Evolutionary conservation across 2,329 filamentous ascomycete species (phyloP).

Genomic region (Diaporthe humulicola): DNA sequence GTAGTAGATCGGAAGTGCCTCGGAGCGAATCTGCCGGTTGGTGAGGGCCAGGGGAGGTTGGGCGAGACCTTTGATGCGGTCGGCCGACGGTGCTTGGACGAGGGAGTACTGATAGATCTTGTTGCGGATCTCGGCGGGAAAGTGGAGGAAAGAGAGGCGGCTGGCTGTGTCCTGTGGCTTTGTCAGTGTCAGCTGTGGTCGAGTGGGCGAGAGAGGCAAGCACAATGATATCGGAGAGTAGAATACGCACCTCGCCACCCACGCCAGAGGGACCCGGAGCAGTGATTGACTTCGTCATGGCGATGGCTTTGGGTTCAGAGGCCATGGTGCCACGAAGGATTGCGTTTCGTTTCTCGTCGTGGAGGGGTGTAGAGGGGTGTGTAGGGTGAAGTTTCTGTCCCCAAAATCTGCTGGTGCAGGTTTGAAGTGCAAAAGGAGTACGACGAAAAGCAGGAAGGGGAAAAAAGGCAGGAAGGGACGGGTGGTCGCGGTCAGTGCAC

Average conservation of each 20-base stretch:
- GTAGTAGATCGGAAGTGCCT: slow-evolving; percentile 12
- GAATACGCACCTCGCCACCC: background rate
- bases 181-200: background rate
- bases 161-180: background rate
- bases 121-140: slow-evolving; percentile 28
- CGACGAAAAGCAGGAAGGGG: no score
- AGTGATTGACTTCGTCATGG: background rate
- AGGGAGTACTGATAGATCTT: slow-evolving; percentile 5
- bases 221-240: no score
- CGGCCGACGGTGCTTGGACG: rapidly evolving
- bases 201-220: background rate
- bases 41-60: background rate
- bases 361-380: no score
- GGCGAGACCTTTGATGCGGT: background rate
- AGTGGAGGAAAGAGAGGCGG: background rate
- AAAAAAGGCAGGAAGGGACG: no score
- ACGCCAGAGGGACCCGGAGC: no score
- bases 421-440: no score
- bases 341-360: no score
- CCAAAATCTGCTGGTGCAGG: no score
- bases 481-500: no score
- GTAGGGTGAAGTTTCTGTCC: no score
- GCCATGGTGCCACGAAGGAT: no score
- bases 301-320: no score
- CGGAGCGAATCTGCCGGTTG: slow-evolving; percentile 1